Percentiles rank a stretch among this genome's conserved stretches.
Conservation (phyloP, 73 alveolate species). For the Paramecium octaurelia region DNA sequence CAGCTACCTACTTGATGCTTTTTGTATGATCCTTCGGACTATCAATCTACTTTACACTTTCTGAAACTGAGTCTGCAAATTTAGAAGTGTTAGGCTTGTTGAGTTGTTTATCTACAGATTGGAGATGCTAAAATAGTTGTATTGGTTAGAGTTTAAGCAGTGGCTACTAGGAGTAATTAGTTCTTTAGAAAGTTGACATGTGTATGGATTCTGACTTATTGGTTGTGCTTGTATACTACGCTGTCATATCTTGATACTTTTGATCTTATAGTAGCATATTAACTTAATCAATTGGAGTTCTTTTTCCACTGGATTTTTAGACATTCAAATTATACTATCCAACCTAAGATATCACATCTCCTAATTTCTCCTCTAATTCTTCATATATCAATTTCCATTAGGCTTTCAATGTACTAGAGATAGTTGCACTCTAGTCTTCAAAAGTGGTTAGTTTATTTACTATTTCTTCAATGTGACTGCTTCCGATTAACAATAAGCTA, state of each 20-base stretch:
- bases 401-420: neutral
- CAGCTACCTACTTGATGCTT: neutral
- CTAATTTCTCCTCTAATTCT: neutral
- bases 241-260: neutral
- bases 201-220: neutral
- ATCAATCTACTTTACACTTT: neutral
- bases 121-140: neutral
- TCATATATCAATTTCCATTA: slow-evolving; percentile 25
- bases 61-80: neutral
- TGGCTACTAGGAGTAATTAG: neutral
- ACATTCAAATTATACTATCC: neutral
- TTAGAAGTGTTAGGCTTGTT: neutral
- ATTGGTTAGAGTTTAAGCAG: neutral
- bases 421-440: neutral
- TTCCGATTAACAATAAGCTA: neutral
- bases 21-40: neutral
- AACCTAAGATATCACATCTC: neutral
- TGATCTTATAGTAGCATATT: neutral
- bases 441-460: neutral
- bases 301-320: neutral
- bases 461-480: neutral
- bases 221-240: neutral
- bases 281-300: neutral
- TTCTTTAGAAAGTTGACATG: neutral
- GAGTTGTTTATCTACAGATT: neutral